A percentile compares a stretch with the other conserved stretches of the same genome.
phyloP scores from a whole-genome alignment of 106 monocot species.

The Phalaenopsis equestris region DNA sequence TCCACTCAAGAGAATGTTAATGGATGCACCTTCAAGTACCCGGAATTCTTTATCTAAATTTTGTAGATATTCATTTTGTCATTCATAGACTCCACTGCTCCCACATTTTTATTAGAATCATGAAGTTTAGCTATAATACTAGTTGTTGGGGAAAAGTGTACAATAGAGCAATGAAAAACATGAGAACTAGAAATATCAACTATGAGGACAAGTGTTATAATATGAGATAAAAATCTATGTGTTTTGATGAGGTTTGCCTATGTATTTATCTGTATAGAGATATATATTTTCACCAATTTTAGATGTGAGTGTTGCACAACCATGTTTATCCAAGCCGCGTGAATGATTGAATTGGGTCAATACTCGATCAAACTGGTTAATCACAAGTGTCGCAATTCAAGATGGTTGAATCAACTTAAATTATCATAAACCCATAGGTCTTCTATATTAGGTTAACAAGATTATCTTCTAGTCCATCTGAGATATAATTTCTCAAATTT shows the following conservation, averaged over 20 bases:
- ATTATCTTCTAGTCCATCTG: too few relatives aligned
- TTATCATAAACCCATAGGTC: too few relatives aligned
- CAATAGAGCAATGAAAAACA: not conserved
- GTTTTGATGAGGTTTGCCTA: not conserved
- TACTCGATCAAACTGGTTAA: too few relatives aligned
- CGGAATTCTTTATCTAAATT: not conserved
- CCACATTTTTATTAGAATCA: not conserved
- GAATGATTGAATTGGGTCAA: too few relatives aligned
- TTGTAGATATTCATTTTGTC: not conserved
- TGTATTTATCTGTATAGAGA: not conserved
- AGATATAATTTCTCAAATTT: too few relatives aligned
- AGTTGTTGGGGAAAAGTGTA: not conserved
- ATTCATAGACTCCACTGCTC: not conserved
- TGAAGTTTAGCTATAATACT: not conserved
- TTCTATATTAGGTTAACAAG: too few relatives aligned
- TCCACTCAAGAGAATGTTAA: not conserved
- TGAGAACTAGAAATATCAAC: not conserved
- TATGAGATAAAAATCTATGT: not conserved
- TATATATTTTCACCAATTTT: not conserved
- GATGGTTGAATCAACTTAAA: too few relatives aligned
- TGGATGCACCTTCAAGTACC: not conserved
- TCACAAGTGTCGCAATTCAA: too few relatives aligned
- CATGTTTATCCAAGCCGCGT: not conserved
- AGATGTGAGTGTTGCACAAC: not conserved
- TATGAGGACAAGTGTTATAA: not conserved